Base-by-base conservation (phyloP, 73 alveolate genomes). In the Paraurostyla sp. region DNA sequence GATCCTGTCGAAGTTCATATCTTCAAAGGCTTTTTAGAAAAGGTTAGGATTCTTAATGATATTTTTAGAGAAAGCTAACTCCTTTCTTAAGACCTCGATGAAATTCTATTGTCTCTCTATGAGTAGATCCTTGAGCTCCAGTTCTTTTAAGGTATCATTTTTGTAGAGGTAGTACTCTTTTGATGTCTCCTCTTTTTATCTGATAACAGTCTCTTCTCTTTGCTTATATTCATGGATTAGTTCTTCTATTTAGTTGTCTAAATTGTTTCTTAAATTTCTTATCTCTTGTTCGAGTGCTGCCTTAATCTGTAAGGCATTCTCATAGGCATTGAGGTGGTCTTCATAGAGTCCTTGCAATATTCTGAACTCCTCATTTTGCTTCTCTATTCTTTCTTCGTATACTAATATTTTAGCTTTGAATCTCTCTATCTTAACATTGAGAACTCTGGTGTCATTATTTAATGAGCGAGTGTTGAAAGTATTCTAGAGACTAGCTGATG, bases 1-100 rank as follows among this genome's bases (percentile, higher is more conserved):
- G 23, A 83, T 59, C 65, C 49, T 20, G 20, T 83, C 92, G 29
- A 83, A 83, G 27, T 83, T 83, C 85, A 83, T 63, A 16, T 63
- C 80, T 42, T 40, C 80, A 83, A 57, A 36, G 27, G 78, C 86
- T 18, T 63, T 60, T 23, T 42, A 27, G 29, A 83, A 56, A 15
- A 83, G 29, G 50, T 63, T 63, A 0, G 92, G 92, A 35, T 63
- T 60, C 42, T 83, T 83, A 16, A 83, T 83, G 18, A 83, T 83
- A n/a, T 60, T 42, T 46, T 83, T 83, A 9, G 92, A 85, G 42
- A 45, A 83, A n/a, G 49, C 92, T 36, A 83, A 32, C 43, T 83
- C 92, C 40, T 83, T 83, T 42, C 52, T 83, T 4, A 83, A 78
- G 13, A 83, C 54, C 1, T 63, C 45, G 0, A 48, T 63, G 45